Evolutionary conservation across 2,329 filamentous ascomycete genomes (phyloP).

Genomic region (Didymosphaeria variabile): DNA sequence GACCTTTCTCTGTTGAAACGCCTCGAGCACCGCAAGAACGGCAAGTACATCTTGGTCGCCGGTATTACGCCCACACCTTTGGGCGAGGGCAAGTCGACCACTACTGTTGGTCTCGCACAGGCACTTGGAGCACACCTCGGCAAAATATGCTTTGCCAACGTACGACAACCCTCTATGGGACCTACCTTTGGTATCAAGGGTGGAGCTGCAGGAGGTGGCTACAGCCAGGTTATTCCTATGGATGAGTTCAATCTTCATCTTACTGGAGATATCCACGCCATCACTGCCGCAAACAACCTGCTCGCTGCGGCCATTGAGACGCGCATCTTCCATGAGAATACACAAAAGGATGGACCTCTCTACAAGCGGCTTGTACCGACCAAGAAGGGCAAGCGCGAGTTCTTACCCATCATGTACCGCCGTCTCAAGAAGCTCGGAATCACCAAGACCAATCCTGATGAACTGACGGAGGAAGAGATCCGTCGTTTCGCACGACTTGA

Average conservation of each 20-base stretch:
- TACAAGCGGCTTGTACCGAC: conserved; percentile 87
- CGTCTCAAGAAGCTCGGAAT: conserved; percentile 96
- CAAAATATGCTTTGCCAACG: conserved; percentile 92
- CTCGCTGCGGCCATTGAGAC: conserved; percentile 96
- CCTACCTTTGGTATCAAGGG: conserved; percentile 99
- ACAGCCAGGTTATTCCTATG: conserved; percentile 99
- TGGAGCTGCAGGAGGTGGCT: conserved; percentile 94
- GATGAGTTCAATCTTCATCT: conserved; percentile 99
- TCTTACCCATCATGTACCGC: conserved; percentile 90
- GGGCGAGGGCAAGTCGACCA: conserved; percentile 97
- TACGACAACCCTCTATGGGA: conserved; percentile 94
- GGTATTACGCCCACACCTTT: conserved; percentile 97
- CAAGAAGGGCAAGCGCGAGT: conserved; percentile 89
- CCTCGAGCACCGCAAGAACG: conserved; percentile 85
- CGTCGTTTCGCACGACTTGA: conserved; percentile 89
- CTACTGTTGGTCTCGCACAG: conserved; percentile 93
- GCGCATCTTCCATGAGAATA: conserved; percentile 96
- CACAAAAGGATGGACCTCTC: conserved; percentile 87
- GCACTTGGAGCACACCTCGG: conserved; percentile 89
- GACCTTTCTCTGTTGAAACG: conserved; percentile 83
- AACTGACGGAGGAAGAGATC: conserved; percentile 90
- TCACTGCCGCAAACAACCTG: conserved; percentile 96
- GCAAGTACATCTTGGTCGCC: conserved; percentile 90
- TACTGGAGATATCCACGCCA: conserved; percentile 97
- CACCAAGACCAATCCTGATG: conserved; percentile 90